phyloP scores from a whole-genome alignment of 2,329 filamentous ascomycete species.

The Exophiala phaeomuriformis region DNA sequence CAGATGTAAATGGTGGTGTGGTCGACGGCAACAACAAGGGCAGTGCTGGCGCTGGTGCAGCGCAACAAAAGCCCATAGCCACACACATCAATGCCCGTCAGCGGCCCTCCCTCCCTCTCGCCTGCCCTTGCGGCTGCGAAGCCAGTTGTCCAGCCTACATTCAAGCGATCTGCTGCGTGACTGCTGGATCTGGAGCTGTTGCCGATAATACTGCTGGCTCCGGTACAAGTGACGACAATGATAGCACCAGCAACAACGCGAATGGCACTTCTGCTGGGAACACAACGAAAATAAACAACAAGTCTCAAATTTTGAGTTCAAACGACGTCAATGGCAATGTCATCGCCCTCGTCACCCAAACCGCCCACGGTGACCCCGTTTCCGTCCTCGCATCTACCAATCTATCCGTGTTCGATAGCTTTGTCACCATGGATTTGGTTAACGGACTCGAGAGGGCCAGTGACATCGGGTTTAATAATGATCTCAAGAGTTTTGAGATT shows the following conservation, averaged over 20 bases:
- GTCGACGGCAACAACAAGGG: neutral
- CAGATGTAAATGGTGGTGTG: no score
- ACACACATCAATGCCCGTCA: neutral
- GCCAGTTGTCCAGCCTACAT: slow-evolving; percentile 12
- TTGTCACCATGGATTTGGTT: slow-evolving; percentile 20
- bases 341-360: slow-evolving; percentile 9
- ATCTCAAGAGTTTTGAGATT: slow-evolving; percentile 75
- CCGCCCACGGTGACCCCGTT: slow-evolving; percentile 3
- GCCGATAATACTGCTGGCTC: neutral
- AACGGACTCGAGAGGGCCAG: slow-evolving; percentile 5
- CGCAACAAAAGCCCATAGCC: neutral
- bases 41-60: neutral
- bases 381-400: slow-evolving; percentile 12
- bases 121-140: slow-evolving; percentile 11
- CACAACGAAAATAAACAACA: neutral
- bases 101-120: neutral
- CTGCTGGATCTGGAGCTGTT: slow-evolving; percentile 4
- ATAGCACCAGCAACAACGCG: neutral
- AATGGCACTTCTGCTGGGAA: neutral
- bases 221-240: neutral
- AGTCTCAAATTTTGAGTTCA: neutral
- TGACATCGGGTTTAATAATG: slow-evolving; percentile 8
- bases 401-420: slow-evolving; percentile 15
- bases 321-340: neutral
- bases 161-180: slow-evolving; percentile 16